Conservation (phyloP, 1,284 basidiomycete genomes). For the Cutaneotrichosporon dermatis region DNA sequence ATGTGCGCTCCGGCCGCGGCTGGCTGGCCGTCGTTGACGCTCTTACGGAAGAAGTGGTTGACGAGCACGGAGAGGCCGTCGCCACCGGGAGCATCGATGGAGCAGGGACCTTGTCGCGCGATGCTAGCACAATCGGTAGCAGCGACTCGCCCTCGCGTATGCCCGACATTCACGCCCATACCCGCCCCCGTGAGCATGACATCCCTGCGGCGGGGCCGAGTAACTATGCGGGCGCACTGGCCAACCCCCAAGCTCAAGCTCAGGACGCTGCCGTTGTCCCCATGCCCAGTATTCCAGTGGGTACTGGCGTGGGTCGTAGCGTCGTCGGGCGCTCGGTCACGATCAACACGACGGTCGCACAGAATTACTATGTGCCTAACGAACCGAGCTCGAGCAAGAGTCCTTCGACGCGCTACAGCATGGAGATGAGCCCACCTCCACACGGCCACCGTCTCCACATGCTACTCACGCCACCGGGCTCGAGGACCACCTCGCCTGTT, state of each 20-base stretch:
- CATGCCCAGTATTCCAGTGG: constrained; percentile 5
- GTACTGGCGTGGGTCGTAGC: constrained; percentile 3
- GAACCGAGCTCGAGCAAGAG: constrained; percentile 1
- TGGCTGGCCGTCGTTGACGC: constrained; percentile 49
- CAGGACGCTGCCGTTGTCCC: neutral
- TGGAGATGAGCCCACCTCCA: constrained; percentile 17
- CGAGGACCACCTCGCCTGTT: constrained; percentile 29
- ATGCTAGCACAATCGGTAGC: neutral
- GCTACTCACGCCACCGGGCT: constrained; percentile 40
- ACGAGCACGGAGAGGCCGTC: constrained; percentile 10
- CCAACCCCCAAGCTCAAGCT: neutral
- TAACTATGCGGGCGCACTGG: neutral
- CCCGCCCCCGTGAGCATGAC: neutral
- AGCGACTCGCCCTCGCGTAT: neutral
- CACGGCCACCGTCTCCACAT: constrained; percentile 29
- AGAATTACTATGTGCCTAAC: constrained; percentile 5
- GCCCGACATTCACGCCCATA: neutral
- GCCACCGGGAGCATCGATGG: neutral
- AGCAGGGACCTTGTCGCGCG: neutral
- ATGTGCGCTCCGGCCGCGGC: constrained; percentile 43
- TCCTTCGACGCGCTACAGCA: neutral
- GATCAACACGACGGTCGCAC: constrained; percentile 11
- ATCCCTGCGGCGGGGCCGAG: neutral
- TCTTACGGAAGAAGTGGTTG: constrained; percentile 43
- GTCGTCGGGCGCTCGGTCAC: constrained; percentile 7